phyloP scores from a whole-genome alignment of 148 eudicot species.

The Nyssa sinensis region DNA sequence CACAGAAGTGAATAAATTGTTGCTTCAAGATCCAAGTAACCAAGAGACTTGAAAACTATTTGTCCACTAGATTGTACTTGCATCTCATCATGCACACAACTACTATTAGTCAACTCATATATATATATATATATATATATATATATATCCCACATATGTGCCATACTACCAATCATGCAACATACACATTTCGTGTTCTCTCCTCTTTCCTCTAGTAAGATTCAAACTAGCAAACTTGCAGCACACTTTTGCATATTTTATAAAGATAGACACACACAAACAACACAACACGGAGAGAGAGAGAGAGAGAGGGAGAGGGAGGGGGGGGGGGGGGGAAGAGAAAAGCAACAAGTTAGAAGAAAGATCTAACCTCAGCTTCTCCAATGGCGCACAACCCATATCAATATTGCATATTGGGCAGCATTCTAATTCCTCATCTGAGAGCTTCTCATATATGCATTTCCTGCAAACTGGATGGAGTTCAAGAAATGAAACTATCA shows the following conservation, averaged over 20 bases:
- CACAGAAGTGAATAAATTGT: not conserved
- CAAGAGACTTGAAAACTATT: not conserved
- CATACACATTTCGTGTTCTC: not conserved
- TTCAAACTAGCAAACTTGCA: not conserved
- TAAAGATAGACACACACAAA: too few species aligned
- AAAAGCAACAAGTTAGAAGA: not conserved
- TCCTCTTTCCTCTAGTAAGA: not conserved
- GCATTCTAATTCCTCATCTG: conserved; percentile 78
- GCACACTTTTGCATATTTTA: not conserved
- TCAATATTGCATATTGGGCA: conserved; percentile 81
- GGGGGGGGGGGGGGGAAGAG: not conserved
- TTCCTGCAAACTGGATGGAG: conserved; percentile 76
- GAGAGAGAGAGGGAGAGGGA: not conserved
- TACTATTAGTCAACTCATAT: not conserved
- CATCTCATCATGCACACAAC: not conserved
- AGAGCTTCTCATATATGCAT: conserved; percentile 74
- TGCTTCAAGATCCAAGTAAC: not conserved
- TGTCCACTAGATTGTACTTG: not conserved
- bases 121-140: not conserved
- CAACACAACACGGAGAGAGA: not conserved
- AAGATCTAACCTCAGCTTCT: conserved; percentile 70
- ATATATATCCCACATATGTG: not conserved
- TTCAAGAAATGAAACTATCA: not conserved
- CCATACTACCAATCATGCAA: not conserved
- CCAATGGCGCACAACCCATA: conserved; percentile 75